Evolutionary conservation across 2,329 filamentous ascomycete species (phyloP).

Genomic region (Curvularia hawaiiensis): DNA sequence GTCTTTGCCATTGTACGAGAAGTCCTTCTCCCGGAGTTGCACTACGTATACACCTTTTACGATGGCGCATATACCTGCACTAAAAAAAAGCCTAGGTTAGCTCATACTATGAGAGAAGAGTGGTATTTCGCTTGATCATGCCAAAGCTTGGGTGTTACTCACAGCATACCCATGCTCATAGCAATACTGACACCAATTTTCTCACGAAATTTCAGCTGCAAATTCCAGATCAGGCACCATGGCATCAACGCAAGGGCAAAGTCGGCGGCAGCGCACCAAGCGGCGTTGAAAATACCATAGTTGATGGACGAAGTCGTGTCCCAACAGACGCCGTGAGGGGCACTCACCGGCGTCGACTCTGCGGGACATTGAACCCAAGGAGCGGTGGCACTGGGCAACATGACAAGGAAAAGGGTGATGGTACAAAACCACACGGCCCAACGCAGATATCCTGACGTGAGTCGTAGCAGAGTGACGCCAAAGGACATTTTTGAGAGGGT

Average conservation of each 20-base stretch:
- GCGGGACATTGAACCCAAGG: constrained; percentile 31
- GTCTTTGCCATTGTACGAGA: constrained; percentile 39
- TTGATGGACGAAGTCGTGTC: constrained; percentile 14
- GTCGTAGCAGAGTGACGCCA: constrained; percentile 34
- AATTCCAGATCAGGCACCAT: constrained; percentile 33
- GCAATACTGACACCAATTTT: constrained; percentile 39
- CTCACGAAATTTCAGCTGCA: constrained; percentile 30
- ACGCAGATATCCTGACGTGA: constrained; percentile 20
- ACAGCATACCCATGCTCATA: constrained; percentile 39
- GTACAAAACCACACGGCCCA: constrained; percentile 34
- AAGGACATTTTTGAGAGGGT: constrained; percentile 38
- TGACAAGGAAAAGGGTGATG: constrained; percentile 31
- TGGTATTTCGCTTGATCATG: neutral
- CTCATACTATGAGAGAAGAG: neutral
- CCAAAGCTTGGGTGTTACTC: constrained; percentile 1
- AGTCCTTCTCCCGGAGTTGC: constrained; percentile 31
- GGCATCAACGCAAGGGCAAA: constrained; percentile 36
- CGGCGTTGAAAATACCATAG: constrained; percentile 39
- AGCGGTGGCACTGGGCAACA: constrained; percentile 31
- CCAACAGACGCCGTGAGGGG: constrained; percentile 27
- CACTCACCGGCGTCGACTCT: constrained; percentile 25
- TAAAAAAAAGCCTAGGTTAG: constrained; percentile 4
- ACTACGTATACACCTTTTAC: constrained; percentile 34
- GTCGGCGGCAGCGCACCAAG: constrained; percentile 30
- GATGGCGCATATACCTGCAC: constrained; percentile 35